Base-by-base conservation (phyloP, 441 rosid genomes). In the Arabidopsis lyrata region DNA sequence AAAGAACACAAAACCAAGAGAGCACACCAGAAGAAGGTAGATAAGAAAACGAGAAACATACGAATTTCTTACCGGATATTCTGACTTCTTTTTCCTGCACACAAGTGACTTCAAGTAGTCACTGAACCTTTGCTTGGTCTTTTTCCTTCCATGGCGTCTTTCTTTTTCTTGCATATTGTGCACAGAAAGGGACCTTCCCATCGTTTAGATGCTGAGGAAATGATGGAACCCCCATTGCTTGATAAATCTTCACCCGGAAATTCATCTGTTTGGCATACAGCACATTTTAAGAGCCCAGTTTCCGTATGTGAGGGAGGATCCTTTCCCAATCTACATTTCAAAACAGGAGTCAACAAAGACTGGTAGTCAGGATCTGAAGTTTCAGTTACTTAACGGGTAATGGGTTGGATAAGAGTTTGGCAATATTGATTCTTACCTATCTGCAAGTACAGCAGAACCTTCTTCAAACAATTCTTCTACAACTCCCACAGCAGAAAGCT, bases 61-160 rank as follows among this genome's bases (percentile, higher is more conserved):
- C 32, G 6, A 50, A 31, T 58, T 53, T 75, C 64, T 63, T 48
- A 59, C 77, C 34, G 2, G 63, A 39, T 38, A 44, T 53, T 54
- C 42, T 41, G n/a, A 24, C 49, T 27, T 64, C 31, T 29, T 32
- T 44, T 22, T 10, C 18, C 34, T 18, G n/a, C 47, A 53, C 5
- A 4, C 31, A 34, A 13, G 27, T 62, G 56, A 55, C 31, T 66
- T 83, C 83, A 88, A 13, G 87, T 78, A 18, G 61, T 80, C 81
- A 86, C 81, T 45, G 84, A 73, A 10, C 90, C 84, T 82, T 77
- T 80, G 81, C 79, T 80, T 11, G 95, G 69, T 85, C 87, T 88
- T 80, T 90, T 95, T 58, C 99, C 99, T 85, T 95, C 99, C 99
- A 91, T 93, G 41, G 98, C 99, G 63, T 95, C 99, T 83, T 91